Base-by-base conservation (phyloP, 306 rosid genomes). In the Hylodesmum podocarpum region DNA sequence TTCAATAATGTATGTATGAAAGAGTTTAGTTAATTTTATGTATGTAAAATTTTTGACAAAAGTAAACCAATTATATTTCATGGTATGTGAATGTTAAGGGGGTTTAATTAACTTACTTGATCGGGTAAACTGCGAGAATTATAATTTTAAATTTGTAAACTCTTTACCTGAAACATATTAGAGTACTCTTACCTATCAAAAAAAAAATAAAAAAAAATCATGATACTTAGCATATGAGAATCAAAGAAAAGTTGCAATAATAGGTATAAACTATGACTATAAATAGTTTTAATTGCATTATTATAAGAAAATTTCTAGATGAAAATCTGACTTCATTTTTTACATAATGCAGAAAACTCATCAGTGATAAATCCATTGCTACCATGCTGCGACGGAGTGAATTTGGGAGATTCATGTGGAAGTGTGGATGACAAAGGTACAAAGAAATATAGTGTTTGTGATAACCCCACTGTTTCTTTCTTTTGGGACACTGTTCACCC, bases 401-500 rank as follows among this genome's bases (percentile, higher is more conserved):
- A 50, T n/a, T 65, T 13, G 5, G 34, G 0, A 5, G 3, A 21
- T 16, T 1, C 2, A 1, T 83, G 87, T 73, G 88, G 88, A 25
- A 51, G 2, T 15, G 66, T 81, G 18, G 49, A 81, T 59, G 71
- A 75, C 0, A 36, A 81, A 22, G 84, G 84, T 16, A n/a, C 1
- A 29, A 67, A 75, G 67, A 40, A 58, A 68, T 81, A 81, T 21
- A 36, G 16, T 1, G 7, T 81, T 9, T 84, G 88, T 40, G 83
- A 73, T 11, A 67, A 73, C 0, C 81, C 85, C 0, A 69, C 21
- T 18, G 9, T 67, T 41, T 77, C 85, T 41, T 66, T 81, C 78
- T 84, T 81, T 37, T 84, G 88, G 88, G 88, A 84, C 71, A n/a
- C 0, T 0, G 80, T 73, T 72, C 88, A 84, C 36, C 88, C 81